Base-by-base conservation (phyloP, 2,329 filamentous ascomycete species). In the Fusarium floridanum region DNA sequence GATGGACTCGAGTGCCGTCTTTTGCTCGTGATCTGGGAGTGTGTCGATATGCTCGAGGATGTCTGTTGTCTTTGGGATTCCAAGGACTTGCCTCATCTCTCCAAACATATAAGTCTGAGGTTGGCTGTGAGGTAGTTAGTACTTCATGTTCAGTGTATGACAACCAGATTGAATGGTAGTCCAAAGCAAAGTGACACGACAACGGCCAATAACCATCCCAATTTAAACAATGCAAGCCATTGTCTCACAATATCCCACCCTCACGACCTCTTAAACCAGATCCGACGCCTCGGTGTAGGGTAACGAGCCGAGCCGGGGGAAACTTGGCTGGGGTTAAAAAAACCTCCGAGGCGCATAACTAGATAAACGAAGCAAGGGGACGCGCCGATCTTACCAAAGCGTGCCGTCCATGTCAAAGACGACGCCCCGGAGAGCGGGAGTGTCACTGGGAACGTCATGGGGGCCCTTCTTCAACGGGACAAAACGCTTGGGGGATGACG, bases 361-460 rank as follows among this genome's bases (percentile, higher is more conserved):
- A 29, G 39, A 32, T 39, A 53, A 41, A 60, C 6, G 32, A 56
- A 43, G 39, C 65, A 61, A 50, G 53, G 37, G 36, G 48, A 61
- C 59, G 64, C 66, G 37, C 45, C 59, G 53, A 22, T 86, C 91
- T 85, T 84, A 97, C 95, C 93, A 98, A 70, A 98, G 84, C 27
- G 96, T 99, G 5, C 96, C 96, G 83, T 99, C 96, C 73, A 99
- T 94, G 84, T 99, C 96, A 83, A 98, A 98, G 16, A 98, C 88
- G 2, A 93, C 84, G 5, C 91, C 91, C 70, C 86, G 86, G 32
- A 93, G 82, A 66, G 80, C 84, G 2, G 88, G 88, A 24, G 83
- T 80, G 10, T 80, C 79, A 27, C 78, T 75, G 4, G 81, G 77
- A 6, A 82, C 73, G 12, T 70, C 72, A 60, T 71, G 63, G 11